A percentile compares a stretch with the other conserved stretches of the same genome.
phyloP scores from a whole-genome alignment of 2,329 filamentous ascomycete genomes.

The Epichloe uncinata region DNA sequence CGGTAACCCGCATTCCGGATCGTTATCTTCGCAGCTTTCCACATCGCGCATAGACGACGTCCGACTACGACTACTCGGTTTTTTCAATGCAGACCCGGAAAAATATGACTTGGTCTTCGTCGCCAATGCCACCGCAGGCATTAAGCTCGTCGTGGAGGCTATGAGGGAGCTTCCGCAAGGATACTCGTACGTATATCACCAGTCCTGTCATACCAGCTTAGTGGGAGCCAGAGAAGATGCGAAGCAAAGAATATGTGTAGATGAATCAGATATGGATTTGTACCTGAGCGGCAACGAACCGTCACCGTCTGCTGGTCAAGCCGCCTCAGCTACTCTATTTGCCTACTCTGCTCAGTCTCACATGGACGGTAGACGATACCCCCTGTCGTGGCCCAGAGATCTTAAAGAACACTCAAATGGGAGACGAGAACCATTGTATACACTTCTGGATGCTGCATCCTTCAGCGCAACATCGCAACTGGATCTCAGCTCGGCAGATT shows the following conservation, averaged over 20 bases:
- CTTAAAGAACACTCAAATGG: conserved; percentile 23
- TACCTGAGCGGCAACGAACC: conserved; percentile 42
- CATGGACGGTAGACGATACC: conserved; percentile 69
- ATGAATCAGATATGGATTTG: conserved; percentile 45
- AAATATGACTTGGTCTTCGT: conserved; percentile 85
- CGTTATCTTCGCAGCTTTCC: conserved; percentile 64
- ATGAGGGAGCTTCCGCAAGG: conserved; percentile 54
- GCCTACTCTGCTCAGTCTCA: conserved; percentile 89
- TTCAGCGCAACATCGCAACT: conserved; percentile 65
- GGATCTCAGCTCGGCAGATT: conserved; percentile 47
- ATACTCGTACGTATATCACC: conserved; percentile 73
- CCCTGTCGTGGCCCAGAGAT: conserved; percentile 55
- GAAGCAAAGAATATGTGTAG: conserved; percentile 49
- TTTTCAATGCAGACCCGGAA: conserved; percentile 70
- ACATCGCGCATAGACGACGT: conserved; percentile 64
- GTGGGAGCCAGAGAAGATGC: conserved; percentile 70
- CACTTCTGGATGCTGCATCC: conserved; percentile 73
- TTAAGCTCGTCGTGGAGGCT: conserved; percentile 75
- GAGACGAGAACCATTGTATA: conserved; percentile 34
- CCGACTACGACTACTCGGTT: conserved; percentile 54
- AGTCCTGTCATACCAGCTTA: conserved; percentile 74
- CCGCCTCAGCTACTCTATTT: conserved; percentile 36
- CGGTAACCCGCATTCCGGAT: conserved; percentile 86
- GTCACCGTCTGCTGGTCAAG: conserved; percentile 12
- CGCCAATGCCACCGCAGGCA: conserved; percentile 79